A percentile compares a stretch with the other conserved stretches of the same genome.
phyloP scores from a whole-genome alignment of 106 monocot genomes.

The Dendrobium huoshanense region DNA sequence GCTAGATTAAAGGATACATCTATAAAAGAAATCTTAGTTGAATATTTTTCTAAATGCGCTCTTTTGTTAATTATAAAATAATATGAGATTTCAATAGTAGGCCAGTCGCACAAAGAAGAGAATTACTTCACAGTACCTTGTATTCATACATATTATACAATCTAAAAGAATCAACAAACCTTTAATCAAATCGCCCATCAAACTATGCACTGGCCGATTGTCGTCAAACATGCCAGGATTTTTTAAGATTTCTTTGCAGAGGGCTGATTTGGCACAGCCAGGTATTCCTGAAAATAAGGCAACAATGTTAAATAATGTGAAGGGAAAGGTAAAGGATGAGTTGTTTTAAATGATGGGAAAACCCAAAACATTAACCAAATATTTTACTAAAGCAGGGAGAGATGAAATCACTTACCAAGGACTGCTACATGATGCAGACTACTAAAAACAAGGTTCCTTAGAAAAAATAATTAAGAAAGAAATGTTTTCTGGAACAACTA shows the following conservation, averaged over 20 bases:
- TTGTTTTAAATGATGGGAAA: background rate
- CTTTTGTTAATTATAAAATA: background rate
- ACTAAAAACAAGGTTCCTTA: background rate
- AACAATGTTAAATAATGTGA: background rate
- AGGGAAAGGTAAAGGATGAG: background rate
- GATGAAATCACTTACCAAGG: background rate
- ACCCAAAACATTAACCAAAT: background rate
- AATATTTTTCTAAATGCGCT: background rate
- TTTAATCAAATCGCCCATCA: constrained; percentile 99
- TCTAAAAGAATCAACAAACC: constrained; percentile 27
- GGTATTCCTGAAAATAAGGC: constrained; percentile 67
- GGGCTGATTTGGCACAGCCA: constrained; percentile 97
- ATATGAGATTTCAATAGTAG: background rate
- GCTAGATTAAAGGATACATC: background rate
- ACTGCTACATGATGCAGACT: background rate
- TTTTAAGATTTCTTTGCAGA: constrained; percentile 84
- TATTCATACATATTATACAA: background rate
- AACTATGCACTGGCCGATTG: constrained; percentile 73
- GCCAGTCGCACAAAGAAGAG: background rate
- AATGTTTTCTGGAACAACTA: background rate
- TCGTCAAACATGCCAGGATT: constrained; percentile 69
- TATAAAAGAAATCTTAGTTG: background rate
- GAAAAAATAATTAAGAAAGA: background rate
- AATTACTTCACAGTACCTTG: background rate
- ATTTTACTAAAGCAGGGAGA: background rate